phyloP scores from a whole-genome alignment of 345 rosid genomes.

The Populus davidiana region DNA sequence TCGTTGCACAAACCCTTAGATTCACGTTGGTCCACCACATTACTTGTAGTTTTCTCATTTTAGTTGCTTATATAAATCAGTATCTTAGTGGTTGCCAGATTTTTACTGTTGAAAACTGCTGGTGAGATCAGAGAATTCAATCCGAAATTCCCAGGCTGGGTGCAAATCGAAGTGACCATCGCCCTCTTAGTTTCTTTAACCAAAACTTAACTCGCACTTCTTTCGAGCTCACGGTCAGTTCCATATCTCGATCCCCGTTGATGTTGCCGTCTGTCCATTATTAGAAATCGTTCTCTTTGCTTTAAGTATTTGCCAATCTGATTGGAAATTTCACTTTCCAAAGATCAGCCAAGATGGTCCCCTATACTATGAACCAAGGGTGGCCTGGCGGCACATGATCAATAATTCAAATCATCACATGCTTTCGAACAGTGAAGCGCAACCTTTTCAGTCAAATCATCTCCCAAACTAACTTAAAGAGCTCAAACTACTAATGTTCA shows the following conservation, averaged over 20 bases:
- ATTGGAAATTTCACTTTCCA: slow-evolving; percentile 6
- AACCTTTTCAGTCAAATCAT: slow-evolving; percentile 3
- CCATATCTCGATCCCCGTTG: background rate
- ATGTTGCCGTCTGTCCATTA: background rate
- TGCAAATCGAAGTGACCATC: background rate
- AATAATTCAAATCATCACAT: slow-evolving; percentile 8
- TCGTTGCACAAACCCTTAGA: background rate
- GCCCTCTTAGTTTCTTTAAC: background rate
- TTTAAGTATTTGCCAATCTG: background rate
- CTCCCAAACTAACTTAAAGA: background rate
- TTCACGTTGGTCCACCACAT: background rate
- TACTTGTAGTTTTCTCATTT: background rate
- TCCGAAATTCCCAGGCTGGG: background rate
- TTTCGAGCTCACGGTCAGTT: background rate
- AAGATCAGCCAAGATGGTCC: slow-evolving; percentile 9
- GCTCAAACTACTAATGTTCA: background rate
- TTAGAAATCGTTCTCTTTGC: background rate
- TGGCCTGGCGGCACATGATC: slow-evolving; percentile 30
- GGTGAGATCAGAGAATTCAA: background rate
- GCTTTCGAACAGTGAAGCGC: background rate
- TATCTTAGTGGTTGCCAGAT: background rate
- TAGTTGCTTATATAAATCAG: background rate
- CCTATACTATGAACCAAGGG: slow-evolving; percentile 18
- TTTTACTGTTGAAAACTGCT: background rate
- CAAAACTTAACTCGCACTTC: background rate